Evolutionary conservation across 139 green algal genomes (phyloP).

Genomic region (Micractinium conductrix): DNA sequence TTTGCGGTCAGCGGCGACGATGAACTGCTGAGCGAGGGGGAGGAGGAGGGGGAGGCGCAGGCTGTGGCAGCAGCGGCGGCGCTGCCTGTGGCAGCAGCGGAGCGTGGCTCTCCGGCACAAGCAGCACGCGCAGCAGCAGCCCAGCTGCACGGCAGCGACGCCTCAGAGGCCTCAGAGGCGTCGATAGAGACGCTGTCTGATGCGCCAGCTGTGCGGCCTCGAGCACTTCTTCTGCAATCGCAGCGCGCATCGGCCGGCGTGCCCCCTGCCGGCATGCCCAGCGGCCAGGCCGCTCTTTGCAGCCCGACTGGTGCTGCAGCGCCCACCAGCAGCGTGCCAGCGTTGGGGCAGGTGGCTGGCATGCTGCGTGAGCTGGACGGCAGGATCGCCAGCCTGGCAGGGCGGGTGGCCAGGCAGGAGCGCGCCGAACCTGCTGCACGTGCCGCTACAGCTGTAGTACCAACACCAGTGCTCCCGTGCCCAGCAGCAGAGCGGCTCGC

Average conservation of each 20-base stretch:
- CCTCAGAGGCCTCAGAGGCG: not conserved
- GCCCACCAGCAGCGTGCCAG: not conserved
- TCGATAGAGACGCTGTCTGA: not conserved
- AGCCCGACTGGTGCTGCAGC: not conserved
- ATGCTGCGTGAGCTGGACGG: constrained; percentile 5
- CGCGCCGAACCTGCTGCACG: not conserved
- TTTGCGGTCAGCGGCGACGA: constrained; percentile 13
- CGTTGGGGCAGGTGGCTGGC: not conserved
- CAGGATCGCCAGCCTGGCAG: not conserved
- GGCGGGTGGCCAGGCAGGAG: not conserved
- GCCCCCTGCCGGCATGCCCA: no score
- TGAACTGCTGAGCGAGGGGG: not conserved
- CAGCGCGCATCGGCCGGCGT: no score
- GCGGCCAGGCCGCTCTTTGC: no score
- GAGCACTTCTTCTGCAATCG: not conserved
- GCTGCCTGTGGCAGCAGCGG: not conserved
- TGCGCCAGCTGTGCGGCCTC: not conserved
- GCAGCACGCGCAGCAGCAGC: not conserved
- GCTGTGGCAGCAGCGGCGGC: not conserved
- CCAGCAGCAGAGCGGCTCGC: not conserved
- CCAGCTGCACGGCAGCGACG: not conserved
- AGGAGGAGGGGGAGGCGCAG: not conserved
- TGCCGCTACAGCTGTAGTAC: not conserved
- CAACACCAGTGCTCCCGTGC: not conserved
- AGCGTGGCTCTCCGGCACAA: not conserved